phyloP scores from a whole-genome alignment of 495 filamentous ascomycete species.

The Aspergillus saccharolyticus region DNA sequence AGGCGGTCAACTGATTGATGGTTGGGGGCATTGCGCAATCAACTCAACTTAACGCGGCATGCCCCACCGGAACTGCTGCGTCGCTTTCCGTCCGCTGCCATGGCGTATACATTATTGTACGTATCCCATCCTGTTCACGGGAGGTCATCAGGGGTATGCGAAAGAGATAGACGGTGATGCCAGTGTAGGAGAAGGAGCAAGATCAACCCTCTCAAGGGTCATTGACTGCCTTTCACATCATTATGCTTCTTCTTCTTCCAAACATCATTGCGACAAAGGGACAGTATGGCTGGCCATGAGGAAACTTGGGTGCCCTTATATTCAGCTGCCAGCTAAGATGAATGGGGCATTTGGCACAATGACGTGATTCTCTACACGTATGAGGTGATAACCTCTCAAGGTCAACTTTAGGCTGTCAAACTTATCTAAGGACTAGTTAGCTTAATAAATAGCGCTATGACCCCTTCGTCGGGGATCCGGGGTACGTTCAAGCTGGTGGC shows the following conservation, averaged over 20 bases:
- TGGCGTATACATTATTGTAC: conserved; percentile 5
- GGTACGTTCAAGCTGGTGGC: too few relatives aligned
- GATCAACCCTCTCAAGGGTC: neutral
- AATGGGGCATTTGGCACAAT: conserved; percentile 35
- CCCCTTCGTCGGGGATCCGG: too few relatives aligned
- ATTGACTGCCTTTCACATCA: neutral
- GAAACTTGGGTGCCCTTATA: conserved; percentile 30
- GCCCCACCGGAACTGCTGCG: conserved; percentile 13
- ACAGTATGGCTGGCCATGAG: conserved; percentile 9
- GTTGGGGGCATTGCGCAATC: conserved; percentile 14
- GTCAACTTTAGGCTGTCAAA: too few relatives aligned
- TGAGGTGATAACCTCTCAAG: conserved; percentile 7
- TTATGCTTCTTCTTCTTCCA: neutral
- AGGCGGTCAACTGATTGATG: neutral
- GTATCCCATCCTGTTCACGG: neutral
- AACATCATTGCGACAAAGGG: conserved; percentile 13
- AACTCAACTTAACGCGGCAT: conserved; percentile 5
- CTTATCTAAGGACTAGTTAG: too few relatives aligned
- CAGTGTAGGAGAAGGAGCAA: neutral
- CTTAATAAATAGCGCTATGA: too few relatives aligned
- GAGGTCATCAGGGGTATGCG: neutral
- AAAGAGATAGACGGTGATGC: neutral
- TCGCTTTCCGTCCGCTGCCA: conserved; percentile 19
- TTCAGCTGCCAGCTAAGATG: conserved; percentile 16
- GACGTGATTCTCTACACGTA: conserved; percentile 31